Percentiles rank a stretch among this genome's conserved stretches.
Evolutionary conservation across 2,329 filamentous ascomycete genomes (phyloP).

Genomic region (Teratosphaeria gauchensis): DNA sequence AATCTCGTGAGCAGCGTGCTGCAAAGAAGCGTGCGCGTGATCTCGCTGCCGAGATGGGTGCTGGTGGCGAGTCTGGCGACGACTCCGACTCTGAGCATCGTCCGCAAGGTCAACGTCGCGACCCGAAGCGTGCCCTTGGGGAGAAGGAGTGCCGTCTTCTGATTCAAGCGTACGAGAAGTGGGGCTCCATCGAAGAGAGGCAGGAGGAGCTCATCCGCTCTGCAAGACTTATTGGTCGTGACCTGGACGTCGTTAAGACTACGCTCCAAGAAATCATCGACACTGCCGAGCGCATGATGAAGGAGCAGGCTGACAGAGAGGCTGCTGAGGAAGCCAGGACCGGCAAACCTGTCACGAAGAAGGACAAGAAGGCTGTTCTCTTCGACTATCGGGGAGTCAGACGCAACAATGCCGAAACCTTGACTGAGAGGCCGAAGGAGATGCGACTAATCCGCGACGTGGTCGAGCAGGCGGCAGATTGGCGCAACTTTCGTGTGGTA

Average conservation of each 20-base stretch:
- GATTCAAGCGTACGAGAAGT: constrained; percentile 81
- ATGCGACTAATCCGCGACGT: constrained; percentile 74
- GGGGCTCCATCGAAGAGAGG: constrained; percentile 80
- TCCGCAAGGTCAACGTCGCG: constrained; percentile 42
- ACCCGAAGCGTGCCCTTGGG: constrained; percentile 80
- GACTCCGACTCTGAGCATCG: constrained; percentile 37
- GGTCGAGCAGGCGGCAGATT: constrained; percentile 55
- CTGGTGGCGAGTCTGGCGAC: constrained; percentile 49
- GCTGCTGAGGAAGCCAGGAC: constrained; percentile 57
- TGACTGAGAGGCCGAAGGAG: constrained; percentile 82
- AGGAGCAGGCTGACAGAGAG: constrained; percentile 59
- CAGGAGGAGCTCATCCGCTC: constrained; percentile 79
- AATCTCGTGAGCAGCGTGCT: constrained; percentile 53
- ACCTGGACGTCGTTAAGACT: constrained; percentile 66
- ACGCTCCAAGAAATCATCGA: constrained; percentile 72
- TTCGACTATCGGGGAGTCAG: constrained; percentile 92
- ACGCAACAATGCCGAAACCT: constrained; percentile 90
- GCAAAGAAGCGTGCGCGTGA: constrained; percentile 60
- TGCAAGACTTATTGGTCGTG: constrained; percentile 72
- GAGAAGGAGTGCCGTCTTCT: constrained; percentile 92
- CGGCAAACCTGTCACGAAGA: constrained; percentile 81
- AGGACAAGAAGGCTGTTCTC: constrained; percentile 92
- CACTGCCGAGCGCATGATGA: constrained; percentile 58
- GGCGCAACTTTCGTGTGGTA: constrained; percentile 70
- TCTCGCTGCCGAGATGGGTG: constrained; percentile 55